Percentiles rank a stretch among this genome's conserved stretches.
Evolutionary conservation across 2,329 filamentous ascomycete genomes (phyloP).

Genomic region (Colletotrichum sp.): DNA sequence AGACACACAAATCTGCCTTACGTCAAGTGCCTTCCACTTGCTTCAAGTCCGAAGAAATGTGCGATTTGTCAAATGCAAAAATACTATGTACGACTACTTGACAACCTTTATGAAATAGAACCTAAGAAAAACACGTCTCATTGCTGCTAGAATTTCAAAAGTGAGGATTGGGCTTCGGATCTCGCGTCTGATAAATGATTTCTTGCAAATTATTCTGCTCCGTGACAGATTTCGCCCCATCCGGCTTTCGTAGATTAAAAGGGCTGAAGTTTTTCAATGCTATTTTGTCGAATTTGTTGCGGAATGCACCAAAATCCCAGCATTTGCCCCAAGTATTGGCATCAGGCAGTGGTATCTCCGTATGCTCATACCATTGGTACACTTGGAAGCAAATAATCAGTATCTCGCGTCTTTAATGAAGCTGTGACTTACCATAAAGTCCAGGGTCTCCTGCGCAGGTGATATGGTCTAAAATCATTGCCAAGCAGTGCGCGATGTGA

Average conservation of each 20-base stretch:
- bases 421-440: background rate
- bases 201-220: slow-evolving; percentile 10
- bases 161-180: background rate
- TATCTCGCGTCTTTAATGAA: background rate
- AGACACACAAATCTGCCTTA: background rate
- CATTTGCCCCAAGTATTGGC: slow-evolving; percentile 9
- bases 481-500: slow-evolving; percentile 1
- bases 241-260: background rate
- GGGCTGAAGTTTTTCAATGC: background rate
- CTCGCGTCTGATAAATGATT: background rate
- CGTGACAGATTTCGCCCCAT: background rate
- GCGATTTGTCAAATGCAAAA: background rate
- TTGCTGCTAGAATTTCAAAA: background rate
- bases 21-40: background rate
- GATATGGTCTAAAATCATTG: background rate
- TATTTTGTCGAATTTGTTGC: background rate
- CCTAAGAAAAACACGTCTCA: background rate
- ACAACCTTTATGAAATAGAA: background rate
- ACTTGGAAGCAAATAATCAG: background rate
- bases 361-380: slow-evolving; percentile 5
- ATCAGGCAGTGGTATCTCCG: background rate
- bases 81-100: background rate
- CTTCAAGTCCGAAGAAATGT: background rate
- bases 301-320: background rate
- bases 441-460: slow-evolving; percentile 4